phyloP scores from a whole-genome alignment of 2,329 filamentous ascomycete genomes.

The Coleophoma crateriformis region DNA sequence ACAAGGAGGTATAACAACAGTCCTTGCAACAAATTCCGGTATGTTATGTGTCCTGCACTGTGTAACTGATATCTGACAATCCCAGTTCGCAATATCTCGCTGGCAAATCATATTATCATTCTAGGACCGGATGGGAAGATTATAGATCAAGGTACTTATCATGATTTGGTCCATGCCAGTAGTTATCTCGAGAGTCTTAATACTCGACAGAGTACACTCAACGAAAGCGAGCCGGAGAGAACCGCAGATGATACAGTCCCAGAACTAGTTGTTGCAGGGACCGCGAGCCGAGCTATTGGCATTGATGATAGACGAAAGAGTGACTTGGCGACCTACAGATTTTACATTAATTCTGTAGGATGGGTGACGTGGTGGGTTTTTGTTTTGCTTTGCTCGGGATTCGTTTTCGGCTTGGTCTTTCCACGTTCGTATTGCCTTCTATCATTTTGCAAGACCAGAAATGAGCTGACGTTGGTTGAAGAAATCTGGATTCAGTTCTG shows the following conservation, averaged over 20 bases:
- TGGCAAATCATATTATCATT: constrained; percentile 34
- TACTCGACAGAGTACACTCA: neutral
- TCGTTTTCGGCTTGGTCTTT: constrained; percentile 1
- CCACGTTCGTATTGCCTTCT: constrained; percentile 3
- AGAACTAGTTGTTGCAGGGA: constrained; percentile 1
- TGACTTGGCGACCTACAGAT: constrained; percentile 18
- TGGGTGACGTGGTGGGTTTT: constrained; percentile 6
- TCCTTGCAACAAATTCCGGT: constrained; percentile 2
- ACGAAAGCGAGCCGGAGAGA: constrained; percentile 1
- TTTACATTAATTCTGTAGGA: constrained; percentile 14
- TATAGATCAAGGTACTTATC: constrained; percentile 29
- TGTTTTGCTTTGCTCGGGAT: constrained; percentile 3
- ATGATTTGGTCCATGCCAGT: constrained; percentile 22
- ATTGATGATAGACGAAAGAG: constrained; percentile 10
- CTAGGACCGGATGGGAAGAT: constrained; percentile 25
- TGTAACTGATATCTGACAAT: neutral
- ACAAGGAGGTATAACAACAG: neutral
- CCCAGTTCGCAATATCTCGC: constrained; percentile 26
- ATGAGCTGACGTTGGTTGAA: constrained; percentile 3
- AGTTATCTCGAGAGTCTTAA: constrained; percentile 21
- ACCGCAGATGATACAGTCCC: constrained; percentile 16
- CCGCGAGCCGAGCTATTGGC: neutral
- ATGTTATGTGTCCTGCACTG: neutral
- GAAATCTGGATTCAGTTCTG: constrained; percentile 32
- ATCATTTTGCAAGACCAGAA: constrained; percentile 19